These are phyloP conservation scores for Spironucleus salmonicida DNA, from an alignment of 208 protist genomes.

Conservation along the genomic window DNA sequence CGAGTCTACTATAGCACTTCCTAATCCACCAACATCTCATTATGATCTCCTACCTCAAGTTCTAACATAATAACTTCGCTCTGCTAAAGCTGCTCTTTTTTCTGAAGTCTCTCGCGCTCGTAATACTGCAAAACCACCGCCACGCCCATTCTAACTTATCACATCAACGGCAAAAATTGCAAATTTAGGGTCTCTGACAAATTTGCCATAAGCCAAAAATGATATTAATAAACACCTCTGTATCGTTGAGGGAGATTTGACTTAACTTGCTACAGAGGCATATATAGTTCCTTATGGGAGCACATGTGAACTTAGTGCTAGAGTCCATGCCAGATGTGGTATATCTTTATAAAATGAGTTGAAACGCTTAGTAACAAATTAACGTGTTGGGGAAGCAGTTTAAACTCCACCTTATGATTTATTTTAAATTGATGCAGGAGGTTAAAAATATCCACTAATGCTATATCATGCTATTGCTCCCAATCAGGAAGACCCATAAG, in stretches of 20 bases:
- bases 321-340: neutral
- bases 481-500: neutral
- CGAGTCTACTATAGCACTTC: too few species aligned
- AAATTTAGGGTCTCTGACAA: constrained; percentile 5
- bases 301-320: constrained; percentile 9
- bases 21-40: too few species aligned
- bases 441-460: neutral
- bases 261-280: neutral
- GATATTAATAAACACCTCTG: constrained; percentile 19
- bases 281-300: constrained; percentile 4
- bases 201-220: constrained; percentile 12
- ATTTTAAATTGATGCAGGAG: too few species aligned
- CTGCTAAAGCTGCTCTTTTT: too few species aligned
- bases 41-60: too few species aligned
- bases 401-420: neutral
- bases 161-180: neutral
- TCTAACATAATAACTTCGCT: too few species aligned
- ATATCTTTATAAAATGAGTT: neutral
- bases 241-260: constrained; percentile 17
- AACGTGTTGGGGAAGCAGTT: neutral
- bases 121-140: neutral
- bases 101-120: neutral
- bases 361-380: neutral
- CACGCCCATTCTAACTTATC: neutral
- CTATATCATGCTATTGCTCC: neutral